Evolutionary conservation across 2,329 filamentous ascomycete genomes (phyloP).

Genomic region (Pseudofabraea citricarpa): DNA sequence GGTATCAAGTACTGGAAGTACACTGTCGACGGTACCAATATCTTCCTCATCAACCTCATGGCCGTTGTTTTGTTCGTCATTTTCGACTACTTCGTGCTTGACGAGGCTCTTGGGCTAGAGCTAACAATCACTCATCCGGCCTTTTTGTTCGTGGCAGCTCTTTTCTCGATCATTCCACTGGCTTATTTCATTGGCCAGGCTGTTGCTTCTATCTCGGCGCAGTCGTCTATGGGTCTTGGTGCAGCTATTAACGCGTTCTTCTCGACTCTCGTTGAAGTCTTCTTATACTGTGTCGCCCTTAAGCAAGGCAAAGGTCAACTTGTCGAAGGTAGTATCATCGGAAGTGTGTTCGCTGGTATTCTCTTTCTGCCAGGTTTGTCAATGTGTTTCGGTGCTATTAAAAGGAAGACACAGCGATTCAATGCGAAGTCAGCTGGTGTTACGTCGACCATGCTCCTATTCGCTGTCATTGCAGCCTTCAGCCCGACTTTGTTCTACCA

Average conservation of each 20-base stretch:
- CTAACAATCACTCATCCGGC: constrained; percentile 75
- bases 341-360: constrained; percentile 95
- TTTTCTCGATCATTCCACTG: constrained; percentile 91
- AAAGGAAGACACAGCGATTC: constrained; percentile 96
- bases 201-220: constrained; percentile 95
- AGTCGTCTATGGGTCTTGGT: constrained; percentile 96
- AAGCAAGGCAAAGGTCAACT: constrained; percentile 88
- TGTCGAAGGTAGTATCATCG: constrained; percentile 94
- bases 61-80: constrained; percentile 92
- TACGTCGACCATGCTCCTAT: constrained; percentile 95
- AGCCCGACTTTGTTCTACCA: constrained; percentile 97
- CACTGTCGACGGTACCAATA: constrained; percentile 96
- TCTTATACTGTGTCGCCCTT: constrained; percentile 91
- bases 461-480: constrained; percentile 92
- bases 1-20: constrained; percentile 99
- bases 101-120: constrained; percentile 59
- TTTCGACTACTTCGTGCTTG: constrained; percentile 82
- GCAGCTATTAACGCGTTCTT: constrained; percentile 98
- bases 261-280: constrained; percentile 95
- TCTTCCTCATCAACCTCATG: constrained; percentile 97
- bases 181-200: constrained; percentile 99
- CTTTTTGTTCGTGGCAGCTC: constrained; percentile 76
- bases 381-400: constrained; percentile 98
- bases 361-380: constrained; percentile 90
- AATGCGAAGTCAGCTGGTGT: constrained; percentile 95